Evolutionary conservation across 2,329 filamentous ascomycete species (phyloP).

Genomic region (Penicillium sclerotiorum): DNA sequence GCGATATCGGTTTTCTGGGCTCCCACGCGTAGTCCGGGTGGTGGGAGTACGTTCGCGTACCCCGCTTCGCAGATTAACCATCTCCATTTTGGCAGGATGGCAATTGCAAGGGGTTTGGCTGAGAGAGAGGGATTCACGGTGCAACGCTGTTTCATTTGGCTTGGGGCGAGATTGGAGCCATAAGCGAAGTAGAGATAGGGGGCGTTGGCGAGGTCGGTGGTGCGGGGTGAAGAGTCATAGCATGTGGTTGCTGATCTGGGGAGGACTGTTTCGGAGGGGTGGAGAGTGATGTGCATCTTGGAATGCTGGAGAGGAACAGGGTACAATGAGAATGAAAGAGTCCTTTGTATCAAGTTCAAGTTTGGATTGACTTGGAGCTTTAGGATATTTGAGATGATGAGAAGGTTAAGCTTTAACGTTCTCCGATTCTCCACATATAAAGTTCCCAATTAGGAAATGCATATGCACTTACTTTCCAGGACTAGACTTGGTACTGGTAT

Average conservation of each 20-base stretch:
- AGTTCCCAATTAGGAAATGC: too few species aligned
- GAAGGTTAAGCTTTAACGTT: too few species aligned
- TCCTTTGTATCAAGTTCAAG: neutral
- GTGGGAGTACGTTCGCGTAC: constrained; percentile 46
- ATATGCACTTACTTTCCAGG: too few species aligned
- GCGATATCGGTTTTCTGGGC: constrained; percentile 20
- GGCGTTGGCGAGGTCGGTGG: constrained; percentile 24
- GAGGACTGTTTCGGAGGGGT: constrained; percentile 10
- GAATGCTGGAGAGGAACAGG: neutral
- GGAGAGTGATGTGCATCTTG: constrained; percentile 8
- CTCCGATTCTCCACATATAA: too few species aligned
- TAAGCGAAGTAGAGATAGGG: constrained; percentile 48
- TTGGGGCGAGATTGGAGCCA: constrained; percentile 47
- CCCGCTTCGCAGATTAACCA: constrained; percentile 47
- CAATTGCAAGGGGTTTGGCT: constrained; percentile 41
- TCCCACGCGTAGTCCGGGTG: constrained; percentile 23
- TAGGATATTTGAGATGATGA: too few species aligned
- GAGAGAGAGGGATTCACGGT: constrained; percentile 34
- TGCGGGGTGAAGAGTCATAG: neutral
- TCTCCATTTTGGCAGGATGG: constrained; percentile 40
- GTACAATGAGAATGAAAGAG: neutral
- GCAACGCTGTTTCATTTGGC: constrained; percentile 45
- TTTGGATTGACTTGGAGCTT: neutral
- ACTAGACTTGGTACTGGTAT: too few species aligned
- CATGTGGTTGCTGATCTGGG: neutral